phyloP scores from a whole-genome alignment of 73 alveolate species.

The Paramecium sexaurelia region DNA sequence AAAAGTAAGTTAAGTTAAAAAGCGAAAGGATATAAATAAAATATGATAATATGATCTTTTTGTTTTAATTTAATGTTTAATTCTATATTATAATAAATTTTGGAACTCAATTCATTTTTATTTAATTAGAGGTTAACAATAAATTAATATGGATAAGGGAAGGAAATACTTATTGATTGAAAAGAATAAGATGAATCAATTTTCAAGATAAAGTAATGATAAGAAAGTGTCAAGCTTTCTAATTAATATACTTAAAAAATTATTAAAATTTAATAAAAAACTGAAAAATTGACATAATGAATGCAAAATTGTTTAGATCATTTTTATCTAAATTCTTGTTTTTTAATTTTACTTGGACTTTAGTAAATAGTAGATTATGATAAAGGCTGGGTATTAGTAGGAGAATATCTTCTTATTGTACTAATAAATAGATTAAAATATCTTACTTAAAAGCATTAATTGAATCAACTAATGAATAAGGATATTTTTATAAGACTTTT shows the following conservation, averaged over 20 bases:
- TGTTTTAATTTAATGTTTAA: too few relatives aligned
- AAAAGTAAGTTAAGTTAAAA: background rate
- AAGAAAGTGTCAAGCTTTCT: constrained; percentile 61
- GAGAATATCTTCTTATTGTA: constrained; percentile 16
- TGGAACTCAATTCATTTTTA: too few relatives aligned
- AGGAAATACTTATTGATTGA: background rate
- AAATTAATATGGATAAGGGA: background rate
- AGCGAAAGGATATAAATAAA: too few relatives aligned
- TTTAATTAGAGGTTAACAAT: background rate
- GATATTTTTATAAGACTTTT: constrained; percentile 1
- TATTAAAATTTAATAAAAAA: background rate
- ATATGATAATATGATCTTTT: too few relatives aligned
- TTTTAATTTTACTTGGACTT: constrained; percentile 18
- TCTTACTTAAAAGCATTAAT: constrained; percentile 25
- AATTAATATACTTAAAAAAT: constrained; percentile 61
- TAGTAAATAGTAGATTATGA: background rate
- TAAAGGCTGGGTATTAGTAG: background rate
- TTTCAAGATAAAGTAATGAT: constrained; percentile 48
- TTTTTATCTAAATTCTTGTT: constrained; percentile 2
- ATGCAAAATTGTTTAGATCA: background rate
- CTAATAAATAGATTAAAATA: background rate
- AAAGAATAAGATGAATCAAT: background rate
- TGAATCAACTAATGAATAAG: constrained; percentile 17
- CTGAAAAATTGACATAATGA: background rate
- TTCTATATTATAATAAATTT: too few relatives aligned